Evolutionary conservation across 2,329 filamentous ascomycete species (phyloP).

Genomic region (Fusarium virguliforme): DNA sequence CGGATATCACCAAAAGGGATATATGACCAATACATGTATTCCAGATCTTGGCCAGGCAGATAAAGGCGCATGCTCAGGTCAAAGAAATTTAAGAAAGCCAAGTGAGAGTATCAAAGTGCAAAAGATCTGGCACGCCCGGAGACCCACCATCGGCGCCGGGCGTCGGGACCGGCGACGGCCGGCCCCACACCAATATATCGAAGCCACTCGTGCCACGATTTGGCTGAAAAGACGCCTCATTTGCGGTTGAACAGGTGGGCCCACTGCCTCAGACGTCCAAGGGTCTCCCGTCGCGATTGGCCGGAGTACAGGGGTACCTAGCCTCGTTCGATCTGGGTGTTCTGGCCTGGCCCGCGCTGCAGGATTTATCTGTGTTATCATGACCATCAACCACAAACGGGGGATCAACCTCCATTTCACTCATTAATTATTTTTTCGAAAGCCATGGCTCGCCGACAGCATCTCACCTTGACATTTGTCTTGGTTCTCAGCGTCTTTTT

Average conservation of each 20-base stretch:
- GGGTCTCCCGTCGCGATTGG: conserved; percentile 42
- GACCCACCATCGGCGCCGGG: conserved; percentile 32
- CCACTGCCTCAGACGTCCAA: conserved; percentile 36
- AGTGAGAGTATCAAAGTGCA: background rate
- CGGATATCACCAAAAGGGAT: background rate
- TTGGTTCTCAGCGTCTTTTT: conserved; percentile 71
- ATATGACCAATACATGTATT: background rate
- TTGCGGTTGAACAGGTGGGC: conserved; percentile 21
- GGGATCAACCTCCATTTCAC: conserved; percentile 47
- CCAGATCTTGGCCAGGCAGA: background rate
- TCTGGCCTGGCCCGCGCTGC: conserved; percentile 25
- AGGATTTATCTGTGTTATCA: conserved; percentile 42
- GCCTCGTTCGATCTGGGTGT: conserved; percentile 47
- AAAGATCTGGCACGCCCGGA: conserved; percentile 17
- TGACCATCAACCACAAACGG: conserved; percentile 43
- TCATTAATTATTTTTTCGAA: conserved; percentile 27
- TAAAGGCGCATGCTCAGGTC: no score
- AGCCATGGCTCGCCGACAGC: conserved; percentile 68
- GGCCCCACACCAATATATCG: conserved; percentile 39
- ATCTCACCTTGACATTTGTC: conserved; percentile 69
- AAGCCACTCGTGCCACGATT: conserved; percentile 40
- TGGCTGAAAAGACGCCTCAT: conserved; percentile 23
- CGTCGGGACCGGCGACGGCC: conserved; percentile 40
- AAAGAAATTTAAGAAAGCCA: background rate
- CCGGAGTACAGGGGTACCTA: conserved; percentile 18